phyloP scores from a whole-genome alignment of 768 basidiomycete genomes.

The Phlegmacium glaucopus region DNA sequence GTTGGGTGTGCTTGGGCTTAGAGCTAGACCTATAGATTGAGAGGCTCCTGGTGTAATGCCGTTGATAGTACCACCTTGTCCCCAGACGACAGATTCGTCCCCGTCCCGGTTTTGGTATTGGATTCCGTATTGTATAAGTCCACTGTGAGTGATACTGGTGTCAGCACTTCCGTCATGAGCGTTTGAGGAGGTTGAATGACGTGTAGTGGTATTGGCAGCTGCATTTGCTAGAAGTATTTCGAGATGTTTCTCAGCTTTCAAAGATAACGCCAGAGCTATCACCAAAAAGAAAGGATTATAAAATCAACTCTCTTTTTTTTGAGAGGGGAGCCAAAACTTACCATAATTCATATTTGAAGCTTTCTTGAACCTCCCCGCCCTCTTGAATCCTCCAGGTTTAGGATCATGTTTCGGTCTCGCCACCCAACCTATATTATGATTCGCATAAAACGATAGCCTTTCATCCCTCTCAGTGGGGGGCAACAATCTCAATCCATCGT shows the following conservation, averaged over 20 bases:
- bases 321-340: slow-evolving; percentile 1
- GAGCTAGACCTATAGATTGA: too few species aligned
- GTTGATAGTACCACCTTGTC: slow-evolving; percentile 9
- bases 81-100: slow-evolving; percentile 43
- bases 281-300: background rate
- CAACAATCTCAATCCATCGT: slow-evolving; percentile 69
- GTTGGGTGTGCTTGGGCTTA: too few species aligned
- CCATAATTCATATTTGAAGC: slow-evolving; percentile 92
- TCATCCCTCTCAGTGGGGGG: slow-evolving; percentile 54
- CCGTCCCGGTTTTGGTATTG: slow-evolving; percentile 65
- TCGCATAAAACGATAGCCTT: slow-evolving; percentile 67
- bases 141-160: slow-evolving; percentile 20
- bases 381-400: slow-evolving; percentile 53
- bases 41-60: too few species aligned
- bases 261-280: slow-evolving; percentile 54
- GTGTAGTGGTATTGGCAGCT: background rate
- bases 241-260: slow-evolving; percentile 54
- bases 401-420: slow-evolving; percentile 61
- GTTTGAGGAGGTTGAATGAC: slow-evolving; percentile 7
- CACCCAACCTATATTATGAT: slow-evolving; percentile 74
- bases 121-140: slow-evolving; percentile 48
- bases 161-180: slow-evolving; percentile 16
- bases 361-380: slow-evolving; percentile 89
- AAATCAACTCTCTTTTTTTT: background rate
- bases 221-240: slow-evolving; percentile 34